A percentile compares a stretch with the other conserved stretches of the same genome.
Evolutionary conservation across 257 asterid species (phyloP).

Genomic region (Ajuga chamaepitys): DNA sequence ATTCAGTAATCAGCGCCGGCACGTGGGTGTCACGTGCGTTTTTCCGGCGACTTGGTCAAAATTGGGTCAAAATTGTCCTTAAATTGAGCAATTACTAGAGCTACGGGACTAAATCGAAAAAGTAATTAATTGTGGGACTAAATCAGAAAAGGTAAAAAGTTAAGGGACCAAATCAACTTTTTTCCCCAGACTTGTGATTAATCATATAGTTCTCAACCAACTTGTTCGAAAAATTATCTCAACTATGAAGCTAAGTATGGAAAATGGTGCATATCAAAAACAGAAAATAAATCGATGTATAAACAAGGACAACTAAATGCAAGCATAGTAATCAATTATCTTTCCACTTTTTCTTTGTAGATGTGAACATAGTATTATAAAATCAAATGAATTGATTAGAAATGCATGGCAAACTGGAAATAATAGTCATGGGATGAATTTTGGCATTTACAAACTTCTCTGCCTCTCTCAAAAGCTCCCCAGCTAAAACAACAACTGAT

Average conservation of each 20-base stretch:
- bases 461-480: conserved; percentile 95
- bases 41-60: too few species aligned
- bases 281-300: neutral
- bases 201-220: too few species aligned
- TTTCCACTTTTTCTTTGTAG: neutral
- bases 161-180: too few species aligned
- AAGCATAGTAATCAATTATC: neutral
- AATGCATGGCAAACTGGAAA: conserved; percentile 44
- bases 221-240: neutral
- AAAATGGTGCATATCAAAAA: neutral
- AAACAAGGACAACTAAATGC: neutral
- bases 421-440: conserved; percentile 95
- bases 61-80: too few species aligned
- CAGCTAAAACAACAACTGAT: conserved; percentile 95
- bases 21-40: too few species aligned
- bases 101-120: too few species aligned
- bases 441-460: conserved; percentile 86
- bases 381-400: neutral
- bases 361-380: neutral
- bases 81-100: too few species aligned
- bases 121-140: too few species aligned
- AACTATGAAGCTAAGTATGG: neutral
- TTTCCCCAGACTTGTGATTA: too few species aligned
- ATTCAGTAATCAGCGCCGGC: too few species aligned
- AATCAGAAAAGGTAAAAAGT: too few species aligned